A percentile compares a stretch with the other conserved stretches of the same genome.
These are phyloP conservation scores for Botrytis cinerea DNA, from an alignment of 2,329 filamentous ascomycete genomes.

Conservation along the genomic window DNA sequence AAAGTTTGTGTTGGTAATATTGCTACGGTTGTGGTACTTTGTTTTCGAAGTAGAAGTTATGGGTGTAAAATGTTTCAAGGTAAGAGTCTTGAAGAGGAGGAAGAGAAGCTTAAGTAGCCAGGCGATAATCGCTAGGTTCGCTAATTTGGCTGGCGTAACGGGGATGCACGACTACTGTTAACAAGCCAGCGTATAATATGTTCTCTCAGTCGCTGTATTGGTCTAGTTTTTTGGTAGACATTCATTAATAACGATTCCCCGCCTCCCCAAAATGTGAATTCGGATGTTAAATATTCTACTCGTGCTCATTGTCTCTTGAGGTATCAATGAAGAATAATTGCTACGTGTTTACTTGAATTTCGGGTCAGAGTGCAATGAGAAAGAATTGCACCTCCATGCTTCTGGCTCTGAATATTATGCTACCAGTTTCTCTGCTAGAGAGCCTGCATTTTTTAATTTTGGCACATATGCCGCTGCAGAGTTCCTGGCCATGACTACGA, in stretches of 20 bases:
- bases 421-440: background rate
- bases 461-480: background rate
- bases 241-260: background rate
- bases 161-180: background rate
- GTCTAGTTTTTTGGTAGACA: background rate
- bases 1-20: too few relatives aligned
- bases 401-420: background rate
- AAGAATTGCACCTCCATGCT: background rate
- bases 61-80: background rate
- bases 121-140: background rate
- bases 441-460: background rate
- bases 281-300: too few relatives aligned
- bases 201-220: background rate
- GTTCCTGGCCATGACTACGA: background rate
- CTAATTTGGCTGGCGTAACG: too few relatives aligned
- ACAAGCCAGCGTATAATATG: background rate
- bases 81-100: too few relatives aligned
- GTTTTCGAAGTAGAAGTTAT: background rate
- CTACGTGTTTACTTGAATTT: background rate
- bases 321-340: background rate
- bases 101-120: background rate
- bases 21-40: too few relatives aligned
- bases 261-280: background rate
- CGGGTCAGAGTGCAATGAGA: background rate
- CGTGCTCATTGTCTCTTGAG: too few relatives aligned